Base-by-base conservation (phyloP, 805 yeast species). In the Lachancea kluyveri region DNA sequence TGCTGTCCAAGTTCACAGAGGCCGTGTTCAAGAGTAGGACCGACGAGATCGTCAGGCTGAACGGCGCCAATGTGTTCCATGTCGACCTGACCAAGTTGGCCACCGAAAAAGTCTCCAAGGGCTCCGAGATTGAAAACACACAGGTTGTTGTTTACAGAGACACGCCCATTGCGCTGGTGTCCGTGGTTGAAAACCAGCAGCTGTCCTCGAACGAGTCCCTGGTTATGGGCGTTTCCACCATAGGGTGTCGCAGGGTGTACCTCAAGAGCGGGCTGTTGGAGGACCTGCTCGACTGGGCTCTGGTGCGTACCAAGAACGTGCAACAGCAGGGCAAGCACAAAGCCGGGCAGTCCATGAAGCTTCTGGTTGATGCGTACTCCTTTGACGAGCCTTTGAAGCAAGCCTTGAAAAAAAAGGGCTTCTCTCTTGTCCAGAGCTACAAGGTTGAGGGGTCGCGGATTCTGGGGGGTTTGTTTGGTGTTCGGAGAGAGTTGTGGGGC, bases 181-280 rank as follows among this genome's bases (percentile, higher is more conserved):
- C 78, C 1, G 37, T 63, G 8, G 60, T 70, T 26, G 65, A 64
- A 26, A 51, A 59, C 23, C 62, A 68, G n/a, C 63, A 66, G 7
- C 46, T 65, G 29, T 59, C 70, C 0, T 54, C 65, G 6, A 57
- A 58, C 15, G 58, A 62, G 10, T 56, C 64, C 17, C 66, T 70
- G 40, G 65, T 65, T 13, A 71, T 79, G 37, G 67, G 63, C 20
- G 74, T 79, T 28, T 64, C 77, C 5, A 72, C 77, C 5, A 48
- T 74, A 12, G 81, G 81, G 36, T 72, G 79, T 27, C 72, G 87
- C 57, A 72, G 73, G 48, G 87, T 80, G 2, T 82, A 82, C 52
- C 54, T 70, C 15, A 68, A 66, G 38, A 73, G 79, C 7, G 86
- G 82, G 15, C 69, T 83, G 31, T 65, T 79, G 11, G 66, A 67